These are phyloP conservation scores for Trametes pubescens DNA, from an alignment of 1,284 basidiomycete species.

Conservation along the genomic window DNA sequence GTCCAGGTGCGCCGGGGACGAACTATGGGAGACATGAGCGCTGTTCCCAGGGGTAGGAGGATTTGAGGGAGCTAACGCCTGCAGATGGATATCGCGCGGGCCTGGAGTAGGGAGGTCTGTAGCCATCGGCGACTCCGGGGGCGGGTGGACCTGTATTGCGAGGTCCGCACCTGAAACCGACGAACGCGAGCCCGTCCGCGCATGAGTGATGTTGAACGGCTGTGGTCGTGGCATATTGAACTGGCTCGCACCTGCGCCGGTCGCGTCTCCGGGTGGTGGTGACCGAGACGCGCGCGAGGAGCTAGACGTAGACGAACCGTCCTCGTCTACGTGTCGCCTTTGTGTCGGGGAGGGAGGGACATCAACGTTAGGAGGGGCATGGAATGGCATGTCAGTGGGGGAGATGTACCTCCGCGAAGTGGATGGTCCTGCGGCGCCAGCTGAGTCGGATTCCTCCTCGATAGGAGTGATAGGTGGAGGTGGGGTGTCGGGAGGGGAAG, in stretches of 20 bases:
- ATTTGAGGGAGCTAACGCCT: slow-evolving; percentile 60
- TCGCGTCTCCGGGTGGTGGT: slow-evolving; percentile 39
- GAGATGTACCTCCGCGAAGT: slow-evolving; percentile 63
- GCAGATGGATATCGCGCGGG: slow-evolving; percentile 79
- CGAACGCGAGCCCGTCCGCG: slow-evolving; percentile 44
- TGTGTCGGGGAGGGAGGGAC: slow-evolving; percentile 56
- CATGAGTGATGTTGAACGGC: slow-evolving; percentile 45
- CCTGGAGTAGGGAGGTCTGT: slow-evolving; percentile 83
- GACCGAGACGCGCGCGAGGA: slow-evolving; percentile 56
- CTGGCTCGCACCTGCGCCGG: slow-evolving; percentile 77
- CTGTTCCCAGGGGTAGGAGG: slow-evolving; percentile 25
- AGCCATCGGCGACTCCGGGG: slow-evolving; percentile 76
- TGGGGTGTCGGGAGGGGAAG: slow-evolving; percentile 61
- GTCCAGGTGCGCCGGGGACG: slow-evolving; percentile 29
- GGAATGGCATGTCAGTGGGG: slow-evolving; percentile 71
- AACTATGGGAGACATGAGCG: slow-evolving; percentile 32
- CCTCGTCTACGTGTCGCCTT: slow-evolving; percentile 38
- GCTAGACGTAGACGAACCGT: slow-evolving; percentile 35
- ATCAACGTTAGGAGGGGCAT: slow-evolving; percentile 58
- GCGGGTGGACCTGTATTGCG: slow-evolving; percentile 73
- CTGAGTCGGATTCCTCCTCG: slow-evolving; percentile 61
- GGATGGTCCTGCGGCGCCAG: slow-evolving; percentile 50
- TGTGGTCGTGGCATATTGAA: slow-evolving; percentile 74
- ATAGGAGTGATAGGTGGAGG: slow-evolving; percentile 84
- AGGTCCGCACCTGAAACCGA: slow-evolving; percentile 64